Evolutionary conservation across 495 filamentous ascomycete species (phyloP), one percentile per base, ranked within the genome.

Genomic region (Xylaria venustula): DNA sequence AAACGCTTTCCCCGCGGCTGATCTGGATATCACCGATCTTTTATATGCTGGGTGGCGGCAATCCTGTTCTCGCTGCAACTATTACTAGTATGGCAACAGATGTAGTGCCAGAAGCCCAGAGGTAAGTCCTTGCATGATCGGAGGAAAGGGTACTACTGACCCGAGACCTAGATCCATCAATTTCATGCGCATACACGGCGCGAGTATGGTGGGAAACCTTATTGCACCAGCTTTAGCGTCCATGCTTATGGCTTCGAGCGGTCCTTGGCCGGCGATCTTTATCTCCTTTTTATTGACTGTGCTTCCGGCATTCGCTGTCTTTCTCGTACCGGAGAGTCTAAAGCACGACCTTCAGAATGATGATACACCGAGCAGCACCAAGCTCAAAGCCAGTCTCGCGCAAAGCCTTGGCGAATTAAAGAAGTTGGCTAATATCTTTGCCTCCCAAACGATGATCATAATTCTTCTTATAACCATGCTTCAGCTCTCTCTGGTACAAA

Each of bases 1-100:
- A 76, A 58, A 65, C 68, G n/a, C 73, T 86, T 15, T 81, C 84
- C 1, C 61, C 82, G 22, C 78, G 77, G 17, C 63, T 70, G 7
- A 66, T 84, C 28, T 88, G 84, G 86, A 55, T 84, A 15, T 79
- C 81, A 1, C 78, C 80, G 4, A 36, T 86, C 45, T 72, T 77
- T 8, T 79, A 78, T 63, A 54, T 87, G 15, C 66, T 83, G 25
- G 84, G 85, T 4, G 84, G 84, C 34, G 83, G 83, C 0, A 72
- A 76, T 3, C 78, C 81, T 4, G 79, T 84, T 7, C 71, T 78
- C 0, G 69, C 75, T 44, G 80, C 81, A 3, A 74, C 83, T 32
- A 76, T 85, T 42, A 83, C 77, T 69, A 83, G 81, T 8, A 82
- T 87, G 67, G 77, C 84, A 67, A 75, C 80, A 2, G 85, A 88